Percentiles rank a stretch among this genome's conserved stretches.
Conservation (phyloP, 2,329 filamentous ascomycete genomes). For the Verticillium isaacii region DNA sequence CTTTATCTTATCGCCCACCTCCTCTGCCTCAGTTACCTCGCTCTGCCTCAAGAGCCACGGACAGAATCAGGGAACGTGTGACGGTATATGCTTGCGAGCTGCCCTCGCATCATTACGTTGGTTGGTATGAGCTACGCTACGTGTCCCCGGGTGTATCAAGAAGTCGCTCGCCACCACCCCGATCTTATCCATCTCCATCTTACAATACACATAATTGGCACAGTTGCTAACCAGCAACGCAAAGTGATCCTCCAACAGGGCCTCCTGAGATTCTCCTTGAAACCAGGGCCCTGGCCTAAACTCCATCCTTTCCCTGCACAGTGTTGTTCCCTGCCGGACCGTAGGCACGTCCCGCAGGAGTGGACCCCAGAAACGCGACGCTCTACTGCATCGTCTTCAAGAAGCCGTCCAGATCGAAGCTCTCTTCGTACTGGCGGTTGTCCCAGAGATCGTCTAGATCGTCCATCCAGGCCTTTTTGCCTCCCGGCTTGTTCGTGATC, state of each 20-base stretch:
- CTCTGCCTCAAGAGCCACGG: background rate
- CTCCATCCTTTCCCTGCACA: constrained; percentile 6
- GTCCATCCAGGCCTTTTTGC: constrained; percentile 93
- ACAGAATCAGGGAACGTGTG: too few species aligned
- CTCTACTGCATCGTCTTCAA: constrained; percentile 79
- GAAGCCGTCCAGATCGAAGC: constrained; percentile 93
- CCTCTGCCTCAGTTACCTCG: background rate
- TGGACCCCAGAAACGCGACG: background rate
- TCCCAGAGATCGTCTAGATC: constrained; percentile 97
- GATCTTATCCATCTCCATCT: background rate
- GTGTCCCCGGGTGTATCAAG: background rate
- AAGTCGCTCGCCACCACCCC: background rate
- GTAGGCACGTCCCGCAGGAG: background rate
- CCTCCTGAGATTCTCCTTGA: background rate
- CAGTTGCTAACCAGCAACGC: background rate
- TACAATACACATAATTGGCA: background rate
- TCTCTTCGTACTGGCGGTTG: constrained; percentile 95
- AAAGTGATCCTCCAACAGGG: background rate
- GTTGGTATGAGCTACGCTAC: background rate
- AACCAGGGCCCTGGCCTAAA: constrained; percentile 6
- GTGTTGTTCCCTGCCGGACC: background rate
- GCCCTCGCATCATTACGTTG: background rate
- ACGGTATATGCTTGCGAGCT: background rate
- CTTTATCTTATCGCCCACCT: background rate
- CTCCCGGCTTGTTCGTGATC: constrained; percentile 72